Base-by-base conservation (phyloP, 2,329 filamentous ascomycete species). In the Pseudopyricularia cyperi region DNA sequence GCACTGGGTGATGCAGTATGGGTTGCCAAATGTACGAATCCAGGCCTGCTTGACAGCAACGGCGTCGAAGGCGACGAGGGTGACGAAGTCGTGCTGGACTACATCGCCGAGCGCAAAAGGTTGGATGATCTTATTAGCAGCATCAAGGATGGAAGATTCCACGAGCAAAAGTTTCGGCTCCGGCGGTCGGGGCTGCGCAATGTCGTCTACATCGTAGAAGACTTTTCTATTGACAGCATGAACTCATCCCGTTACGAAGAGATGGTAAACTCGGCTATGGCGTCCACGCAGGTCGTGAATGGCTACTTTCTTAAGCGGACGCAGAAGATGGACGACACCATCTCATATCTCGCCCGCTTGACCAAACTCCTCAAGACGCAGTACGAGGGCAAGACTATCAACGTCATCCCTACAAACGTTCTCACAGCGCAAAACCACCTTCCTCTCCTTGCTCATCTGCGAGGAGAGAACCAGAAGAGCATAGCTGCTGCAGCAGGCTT, bases 161-260 rank as follows among this genome's bases (percentile, higher is more conserved):
- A 85, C 58, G 87, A 93, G 63, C 87, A 93, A 62, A 91, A 93
- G 62, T 91, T 89, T 62, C 82, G 87, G 1, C 73, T 91, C 11
- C 76, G 77, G 52, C 80, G 80, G 50, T 87, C 80, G 0, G 87
- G 87, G 0, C 72, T 88, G n/a, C 79, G 78, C 53, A 85, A 89
- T 58, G 83, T 90, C 14, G 75, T 88, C 35, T 93, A 91, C 61
- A 73, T 93, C 24, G 76, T 93, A 52, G 87, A 93, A 62, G 82
- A 89, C 57, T 83, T 85, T 53, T 63, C 75, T 11, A 73, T 88
- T 61, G 74, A 82, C 44, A 61, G 74, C 0, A 71, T 77, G 7
- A 63, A 71, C 39, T 70, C 71, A 34, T 67, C 72, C 24, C 77
- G 75, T 55, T 82, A 83, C 59, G 77, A 81, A 22, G 83, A 88